phyloP scores from a whole-genome alignment of 2,329 filamentous ascomycete genomes.

The Diplodia seriata region DNA sequence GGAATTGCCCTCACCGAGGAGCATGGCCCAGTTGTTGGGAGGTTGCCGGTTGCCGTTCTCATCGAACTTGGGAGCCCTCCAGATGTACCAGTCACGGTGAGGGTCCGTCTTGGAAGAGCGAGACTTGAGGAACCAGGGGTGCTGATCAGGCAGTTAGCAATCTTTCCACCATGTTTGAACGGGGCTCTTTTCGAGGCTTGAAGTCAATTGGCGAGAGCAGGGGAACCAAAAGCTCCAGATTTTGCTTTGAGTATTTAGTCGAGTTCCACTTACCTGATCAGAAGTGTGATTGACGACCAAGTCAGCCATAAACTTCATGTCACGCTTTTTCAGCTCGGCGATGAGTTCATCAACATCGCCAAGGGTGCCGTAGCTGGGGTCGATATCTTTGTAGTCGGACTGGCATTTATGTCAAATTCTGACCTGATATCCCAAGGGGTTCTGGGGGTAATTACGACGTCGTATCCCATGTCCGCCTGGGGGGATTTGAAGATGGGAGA shows the following conservation, averaged over 20 bases:
- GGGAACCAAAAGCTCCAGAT: background rate
- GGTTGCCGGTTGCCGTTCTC: slow-evolving; percentile 61
- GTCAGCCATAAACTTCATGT: slow-evolving; percentile 76
- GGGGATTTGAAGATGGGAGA: slow-evolving; percentile 71
- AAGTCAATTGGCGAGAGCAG: background rate
- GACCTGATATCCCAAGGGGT: too few relatives aligned
- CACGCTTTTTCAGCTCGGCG: slow-evolving; percentile 64
- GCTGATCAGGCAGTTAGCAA: slow-evolving; percentile 49
- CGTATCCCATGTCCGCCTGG: slow-evolving; percentile 74
- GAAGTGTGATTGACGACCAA: slow-evolving; percentile 81
- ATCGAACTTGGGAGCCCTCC: slow-evolving; percentile 65
- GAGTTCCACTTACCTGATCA: slow-evolving; percentile 49
- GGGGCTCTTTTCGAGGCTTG: background rate
- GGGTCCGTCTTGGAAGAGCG: slow-evolving; percentile 66
- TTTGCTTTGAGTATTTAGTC: background rate
- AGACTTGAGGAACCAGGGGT: slow-evolving; percentile 74
- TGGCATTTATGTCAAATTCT: background rate
- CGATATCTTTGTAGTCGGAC: slow-evolving; percentile 70
- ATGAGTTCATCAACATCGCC: slow-evolving; percentile 70
- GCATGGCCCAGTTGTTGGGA: slow-evolving; percentile 61
- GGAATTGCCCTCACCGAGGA: slow-evolving; percentile 49
- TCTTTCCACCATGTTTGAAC: background rate
- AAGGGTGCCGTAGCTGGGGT: slow-evolving; percentile 70
- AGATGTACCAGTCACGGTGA: slow-evolving; percentile 76
- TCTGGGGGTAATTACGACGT: background rate